These are phyloP conservation scores for Protomyces arabidopsidicola DNA, from an alignment of 1,139 yeast genomes.

Conservation along the genomic window DNA sequence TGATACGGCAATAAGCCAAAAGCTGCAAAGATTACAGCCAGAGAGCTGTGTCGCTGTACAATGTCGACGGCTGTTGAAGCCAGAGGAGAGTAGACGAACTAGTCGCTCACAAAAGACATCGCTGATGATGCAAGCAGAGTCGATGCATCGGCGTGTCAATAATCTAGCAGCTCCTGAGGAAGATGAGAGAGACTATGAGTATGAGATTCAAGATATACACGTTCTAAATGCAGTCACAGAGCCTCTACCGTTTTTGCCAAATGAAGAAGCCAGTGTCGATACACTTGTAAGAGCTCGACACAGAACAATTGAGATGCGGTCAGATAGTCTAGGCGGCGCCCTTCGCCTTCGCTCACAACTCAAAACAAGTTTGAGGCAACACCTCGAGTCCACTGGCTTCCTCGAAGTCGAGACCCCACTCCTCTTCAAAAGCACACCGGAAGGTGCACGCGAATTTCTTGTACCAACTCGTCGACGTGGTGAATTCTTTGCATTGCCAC, in stretches of 20 bases:
- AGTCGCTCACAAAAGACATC: background rate
- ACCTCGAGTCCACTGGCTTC: constrained; percentile 50
- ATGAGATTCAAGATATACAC: constrained; percentile 51
- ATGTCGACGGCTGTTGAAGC: constrained; percentile 31
- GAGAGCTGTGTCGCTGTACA: constrained; percentile 30
- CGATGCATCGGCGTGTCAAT: background rate
- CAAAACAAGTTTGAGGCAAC: constrained; percentile 52
- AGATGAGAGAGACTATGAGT: constrained; percentile 47
- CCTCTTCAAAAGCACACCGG: constrained; percentile 91
- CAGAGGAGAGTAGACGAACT: constrained; percentile 33
- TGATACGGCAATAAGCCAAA: background rate
- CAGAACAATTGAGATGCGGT: constrained; percentile 72
- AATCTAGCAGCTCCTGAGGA: constrained; percentile 3
- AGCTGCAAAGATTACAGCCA: constrained; percentile 7
- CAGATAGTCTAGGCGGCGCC: constrained; percentile 45
- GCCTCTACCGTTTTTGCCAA: constrained; percentile 64
- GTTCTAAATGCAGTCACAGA: constrained; percentile 57
- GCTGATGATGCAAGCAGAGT: background rate
- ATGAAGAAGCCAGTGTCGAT: constrained; percentile 41
- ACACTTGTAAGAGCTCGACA: constrained; percentile 66
- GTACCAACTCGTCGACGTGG: constrained; percentile 75
- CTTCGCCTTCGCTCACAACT: constrained; percentile 59
- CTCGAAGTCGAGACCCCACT: constrained; percentile 90
- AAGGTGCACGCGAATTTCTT: constrained; percentile 92
- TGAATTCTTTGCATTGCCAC: constrained; percentile 82